Percentiles rank a stretch among this genome's conserved stretches.
Evolutionary conservation across 495 filamentous ascomycete genomes (phyloP).

Genomic region (Penicillium robsamsonii): DNA sequence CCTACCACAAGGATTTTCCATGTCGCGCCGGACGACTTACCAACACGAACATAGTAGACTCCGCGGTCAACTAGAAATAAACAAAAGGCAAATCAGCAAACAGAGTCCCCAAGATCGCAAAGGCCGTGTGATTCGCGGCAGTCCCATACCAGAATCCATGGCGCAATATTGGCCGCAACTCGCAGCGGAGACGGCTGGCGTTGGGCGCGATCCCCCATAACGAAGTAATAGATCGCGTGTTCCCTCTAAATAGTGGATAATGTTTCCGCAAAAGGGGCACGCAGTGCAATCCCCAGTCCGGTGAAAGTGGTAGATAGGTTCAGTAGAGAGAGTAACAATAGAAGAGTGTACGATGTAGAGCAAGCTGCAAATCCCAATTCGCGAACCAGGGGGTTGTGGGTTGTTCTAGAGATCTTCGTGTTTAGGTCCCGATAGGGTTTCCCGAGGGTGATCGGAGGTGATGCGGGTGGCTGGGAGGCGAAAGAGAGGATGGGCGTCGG

Average conservation of each 20-base stretch:
- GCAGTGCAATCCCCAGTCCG: background rate
- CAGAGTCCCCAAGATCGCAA: background rate
- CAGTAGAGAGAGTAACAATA: background rate
- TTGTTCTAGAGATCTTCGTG: conserved; percentile 15
- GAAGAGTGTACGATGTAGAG: background rate
- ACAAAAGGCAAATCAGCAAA: conserved; percentile 22
- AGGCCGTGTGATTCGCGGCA: background rate
- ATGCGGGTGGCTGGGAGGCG: conserved; percentile 19
- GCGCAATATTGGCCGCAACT: conserved; percentile 71
- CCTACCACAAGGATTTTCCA: background rate
- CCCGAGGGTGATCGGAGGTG: conserved; percentile 24
- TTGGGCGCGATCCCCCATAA: conserved; percentile 40
- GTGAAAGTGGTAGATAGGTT: background rate
- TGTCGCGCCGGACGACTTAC: conserved; percentile 26
- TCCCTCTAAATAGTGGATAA: conserved; percentile 7
- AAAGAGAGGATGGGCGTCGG: conserved; percentile 5
- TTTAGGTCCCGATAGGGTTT: conserved; percentile 21
- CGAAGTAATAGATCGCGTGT: conserved; percentile 16
- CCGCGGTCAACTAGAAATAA: conserved; percentile 35
- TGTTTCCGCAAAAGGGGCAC: conserved; percentile 13
- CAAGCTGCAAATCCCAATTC: conserved; percentile 1
- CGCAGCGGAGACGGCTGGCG: conserved; percentile 52
- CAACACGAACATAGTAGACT: conserved; percentile 43
- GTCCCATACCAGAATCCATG: conserved; percentile 68
- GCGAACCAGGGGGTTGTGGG: conserved; percentile 10